Base-by-base conservation (phyloP, 371 early-diverging fungal species). In the Mortierella sp. region DNA sequence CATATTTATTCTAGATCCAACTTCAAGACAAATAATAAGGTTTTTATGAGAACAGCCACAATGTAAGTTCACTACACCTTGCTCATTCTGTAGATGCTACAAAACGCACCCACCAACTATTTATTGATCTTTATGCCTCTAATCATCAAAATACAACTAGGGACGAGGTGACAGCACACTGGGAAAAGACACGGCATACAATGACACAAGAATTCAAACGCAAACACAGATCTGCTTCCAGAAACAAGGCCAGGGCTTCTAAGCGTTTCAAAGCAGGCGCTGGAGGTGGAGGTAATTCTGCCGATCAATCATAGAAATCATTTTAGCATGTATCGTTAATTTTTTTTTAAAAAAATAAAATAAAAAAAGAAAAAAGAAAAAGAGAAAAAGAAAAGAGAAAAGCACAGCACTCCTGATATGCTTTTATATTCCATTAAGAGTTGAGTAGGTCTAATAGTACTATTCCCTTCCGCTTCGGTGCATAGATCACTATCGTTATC, bases 171-270 rank as follows among this genome's bases (percentile, higher is more conserved):
- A 84, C 77, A 19, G 65, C 78, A 2, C 68, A 86, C 16, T 88
- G 87, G 87, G 86, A 88, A 63, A 83, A 78, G 62, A 72, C 67
- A 10, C 75, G 85, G 2, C 75, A 84, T 43, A 79, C 87, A 33
- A 72, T 88, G 70, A 88, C 89, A 1, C 81, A 88, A 41, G 89
- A 88, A 43, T 88, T 85, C 81, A 88, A 88, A 75, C 76, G 84
- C 60, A 88, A 88, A 70, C 87, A 88, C 70, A 86, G 84, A 55
- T 77, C 86, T 7, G 85, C 88, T 0, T 66, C 77, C 32, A 67
- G 85, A 16, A 84, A 81, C 55, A 71, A 70, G 21, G 84, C 75
- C 62, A 68, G 83, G 16, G 83, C 77, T 3, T 65, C 77, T 5
- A 76, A 77, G 55, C 66, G 83, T 7, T 60, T 74, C 58, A 80